These are phyloP conservation scores for Podochytrium sp. DNA, from an alignment of 192 early-diverging fungal genomes.

Conservation along the genomic window DNA sequence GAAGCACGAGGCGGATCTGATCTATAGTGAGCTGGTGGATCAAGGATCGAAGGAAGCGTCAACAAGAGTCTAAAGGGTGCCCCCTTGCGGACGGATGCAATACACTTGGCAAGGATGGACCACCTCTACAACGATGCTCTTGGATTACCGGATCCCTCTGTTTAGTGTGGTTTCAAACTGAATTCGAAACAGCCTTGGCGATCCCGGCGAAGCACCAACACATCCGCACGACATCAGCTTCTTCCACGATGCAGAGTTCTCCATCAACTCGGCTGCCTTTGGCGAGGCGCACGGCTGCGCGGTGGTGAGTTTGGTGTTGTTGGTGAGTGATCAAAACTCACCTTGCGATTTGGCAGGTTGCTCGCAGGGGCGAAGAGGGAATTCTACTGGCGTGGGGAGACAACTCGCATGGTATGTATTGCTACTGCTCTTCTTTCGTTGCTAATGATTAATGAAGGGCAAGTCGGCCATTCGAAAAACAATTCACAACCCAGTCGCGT, in stretches of 20 bases:
- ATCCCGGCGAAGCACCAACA: not conserved
- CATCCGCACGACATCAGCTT: not conserved
- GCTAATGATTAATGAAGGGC: not conserved
- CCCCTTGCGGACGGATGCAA: too few species aligned
- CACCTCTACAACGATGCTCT: too few species aligned
- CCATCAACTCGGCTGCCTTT: not conserved
- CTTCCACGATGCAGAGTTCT: not conserved
- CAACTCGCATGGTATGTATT: not conserved
- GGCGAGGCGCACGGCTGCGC: slow-evolving; percentile 2
- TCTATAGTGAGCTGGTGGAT: too few species aligned
- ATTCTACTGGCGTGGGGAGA: slow-evolving; percentile 6
- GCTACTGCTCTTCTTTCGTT: not conserved
- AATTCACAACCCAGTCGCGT: not conserved
- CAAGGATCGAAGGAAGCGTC: too few species aligned
- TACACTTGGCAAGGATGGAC: too few species aligned
- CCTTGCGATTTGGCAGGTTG: not conserved
- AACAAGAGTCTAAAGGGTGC: too few species aligned
- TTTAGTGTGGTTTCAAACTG: too few species aligned
- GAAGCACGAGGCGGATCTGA: too few species aligned
- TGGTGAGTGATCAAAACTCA: not conserved
- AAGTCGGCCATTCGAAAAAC: slow-evolving; percentile 4
- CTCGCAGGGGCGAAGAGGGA: slow-evolving; percentile 4
- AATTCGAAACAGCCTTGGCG: too few species aligned
- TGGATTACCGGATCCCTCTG: too few species aligned
- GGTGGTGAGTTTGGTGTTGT: slow-evolving; percentile 13